A percentile compares a stretch with the other conserved stretches of the same genome.
phyloP scores from a whole-genome alignment of 2,329 filamentous ascomycete species.

The Aureobasidium sp. region DNA sequence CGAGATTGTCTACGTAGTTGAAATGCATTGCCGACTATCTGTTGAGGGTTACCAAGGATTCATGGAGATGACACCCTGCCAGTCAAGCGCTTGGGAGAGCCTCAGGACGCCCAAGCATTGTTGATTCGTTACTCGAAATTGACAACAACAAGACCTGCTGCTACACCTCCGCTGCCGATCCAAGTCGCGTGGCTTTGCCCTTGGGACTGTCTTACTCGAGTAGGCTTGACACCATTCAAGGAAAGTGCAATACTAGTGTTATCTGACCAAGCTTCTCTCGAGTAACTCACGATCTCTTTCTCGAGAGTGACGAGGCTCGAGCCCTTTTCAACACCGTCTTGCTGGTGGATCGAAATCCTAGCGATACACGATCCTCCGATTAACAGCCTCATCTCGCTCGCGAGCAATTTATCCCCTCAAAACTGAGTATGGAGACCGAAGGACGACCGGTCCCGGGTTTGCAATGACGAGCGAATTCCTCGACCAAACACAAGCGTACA shows the following conservation, averaged over 20 bases:
- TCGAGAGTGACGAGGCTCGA: background rate
- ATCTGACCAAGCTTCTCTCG: background rate
- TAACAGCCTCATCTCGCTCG: background rate
- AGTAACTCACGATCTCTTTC: background rate
- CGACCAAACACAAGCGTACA: background rate
- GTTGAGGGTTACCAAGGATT: too few relatives aligned
- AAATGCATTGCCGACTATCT: too few relatives aligned
- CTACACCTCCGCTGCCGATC: background rate
- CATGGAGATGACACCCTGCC: background rate
- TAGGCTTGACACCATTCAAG: background rate
- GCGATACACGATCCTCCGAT: background rate
- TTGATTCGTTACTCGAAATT: background rate
- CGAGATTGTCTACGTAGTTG: too few relatives aligned
- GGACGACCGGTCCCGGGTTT: background rate
- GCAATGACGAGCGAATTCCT: background rate
- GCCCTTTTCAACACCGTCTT: background rate
- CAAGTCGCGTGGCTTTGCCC: background rate
- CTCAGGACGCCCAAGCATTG: background rate
- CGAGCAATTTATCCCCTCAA: background rate
- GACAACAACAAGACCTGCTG: background rate
- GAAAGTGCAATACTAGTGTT: background rate
- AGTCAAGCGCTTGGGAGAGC: background rate
- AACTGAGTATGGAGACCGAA: background rate
- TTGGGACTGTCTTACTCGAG: background rate
- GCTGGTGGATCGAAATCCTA: background rate